Percentiles rank a stretch among this genome's conserved stretches.
These are phyloP conservation scores for Coniella vitis DNA, from an alignment of 2,329 filamentous ascomycete genomes.

Conservation along the genomic window DNA sequence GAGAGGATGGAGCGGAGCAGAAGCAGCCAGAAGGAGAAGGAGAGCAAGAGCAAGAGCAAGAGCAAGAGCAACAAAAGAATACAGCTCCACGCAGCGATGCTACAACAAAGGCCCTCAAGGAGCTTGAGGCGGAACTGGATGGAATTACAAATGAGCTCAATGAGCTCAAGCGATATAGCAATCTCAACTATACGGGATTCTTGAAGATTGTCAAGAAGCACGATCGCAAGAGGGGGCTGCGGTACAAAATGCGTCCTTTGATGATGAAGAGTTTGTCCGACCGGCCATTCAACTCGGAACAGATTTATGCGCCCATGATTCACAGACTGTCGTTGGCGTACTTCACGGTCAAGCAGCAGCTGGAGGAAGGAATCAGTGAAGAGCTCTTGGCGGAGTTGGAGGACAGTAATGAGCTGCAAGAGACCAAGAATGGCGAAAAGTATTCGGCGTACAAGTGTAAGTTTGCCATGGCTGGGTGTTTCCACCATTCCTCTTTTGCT, in stretches of 20 bases:
- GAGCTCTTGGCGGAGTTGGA: slow-evolving; percentile 14
- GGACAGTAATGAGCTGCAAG: slow-evolving; percentile 20
- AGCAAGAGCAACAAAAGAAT: slow-evolving; percentile 23
- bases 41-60: slow-evolving; percentile 17
- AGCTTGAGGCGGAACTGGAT: slow-evolving; percentile 76
- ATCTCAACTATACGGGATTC: slow-evolving; percentile 95
- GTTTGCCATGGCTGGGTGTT: slow-evolving; percentile 23
- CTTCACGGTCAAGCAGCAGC: slow-evolving; percentile 80
- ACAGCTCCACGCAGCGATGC: slow-evolving; percentile 39
- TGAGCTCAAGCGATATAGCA: slow-evolving; percentile 90
- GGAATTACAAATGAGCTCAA: slow-evolving; percentile 82
- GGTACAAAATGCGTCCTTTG: slow-evolving; percentile 85
- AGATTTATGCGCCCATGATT: slow-evolving; percentile 79
- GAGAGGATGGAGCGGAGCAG: too few relatives aligned
- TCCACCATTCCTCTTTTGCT: slow-evolving; percentile 18
- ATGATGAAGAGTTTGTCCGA: slow-evolving; percentile 85
- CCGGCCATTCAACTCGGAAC: slow-evolving; percentile 87
- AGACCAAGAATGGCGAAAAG: slow-evolving; percentile 58
- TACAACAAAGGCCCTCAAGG: slow-evolving; percentile 51
- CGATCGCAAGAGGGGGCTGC: slow-evolving; percentile 80
- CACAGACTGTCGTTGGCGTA: slow-evolving; percentile 94
- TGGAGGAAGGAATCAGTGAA: slow-evolving; percentile 48
- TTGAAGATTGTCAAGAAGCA: slow-evolving; percentile 99
- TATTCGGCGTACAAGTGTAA: slow-evolving; percentile 84
- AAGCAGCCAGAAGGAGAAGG: too few relatives aligned